Conservation (phyloP, 176 grass and related monocot species). For the Aegilops tauschii region DNA sequence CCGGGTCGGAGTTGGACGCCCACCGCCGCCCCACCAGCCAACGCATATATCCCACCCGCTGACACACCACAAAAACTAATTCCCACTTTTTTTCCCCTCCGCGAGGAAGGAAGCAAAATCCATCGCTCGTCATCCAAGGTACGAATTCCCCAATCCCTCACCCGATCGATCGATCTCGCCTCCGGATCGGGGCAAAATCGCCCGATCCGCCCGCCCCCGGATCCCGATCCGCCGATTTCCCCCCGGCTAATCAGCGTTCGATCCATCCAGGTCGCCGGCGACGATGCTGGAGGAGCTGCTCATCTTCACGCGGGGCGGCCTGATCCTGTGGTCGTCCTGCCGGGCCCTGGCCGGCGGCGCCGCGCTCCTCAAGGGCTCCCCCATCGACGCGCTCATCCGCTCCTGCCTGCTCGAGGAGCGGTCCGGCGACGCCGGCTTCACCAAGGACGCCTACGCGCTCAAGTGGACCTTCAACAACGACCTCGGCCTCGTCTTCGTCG, state of each 20-base stretch:
- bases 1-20: not conserved
- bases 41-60: not conserved
- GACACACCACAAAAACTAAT: not conserved
- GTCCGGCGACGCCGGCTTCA: slow-evolving; percentile 72
- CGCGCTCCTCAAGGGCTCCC: slow-evolving; percentile 69
- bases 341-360: slow-evolving; percentile 43
- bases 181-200: not conserved
- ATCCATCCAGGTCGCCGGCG: not conserved
- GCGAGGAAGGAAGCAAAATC: not conserved
- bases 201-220: not conserved
- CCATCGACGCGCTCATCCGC: slow-evolving; percentile 88
- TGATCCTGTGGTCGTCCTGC: slow-evolving; percentile 96
- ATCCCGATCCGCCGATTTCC: not conserved
- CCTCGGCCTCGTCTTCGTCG: slow-evolving; percentile 86
- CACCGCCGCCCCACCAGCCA: too few relatives aligned
- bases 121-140: not conserved
- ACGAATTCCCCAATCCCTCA: not conserved
- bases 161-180: too few relatives aligned
- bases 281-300: slow-evolving; percentile 94
- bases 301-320: slow-evolving; percentile 88
- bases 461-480: slow-evolving; percentile 97
- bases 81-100: not conserved
- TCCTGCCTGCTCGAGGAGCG: slow-evolving; percentile 96
- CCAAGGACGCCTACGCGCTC: slow-evolving; percentile 69
- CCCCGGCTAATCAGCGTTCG: not conserved